Evolutionary conservation across 2,329 filamentous ascomycete genomes (phyloP).

Genomic region (Fusarium verticillioides): DNA sequence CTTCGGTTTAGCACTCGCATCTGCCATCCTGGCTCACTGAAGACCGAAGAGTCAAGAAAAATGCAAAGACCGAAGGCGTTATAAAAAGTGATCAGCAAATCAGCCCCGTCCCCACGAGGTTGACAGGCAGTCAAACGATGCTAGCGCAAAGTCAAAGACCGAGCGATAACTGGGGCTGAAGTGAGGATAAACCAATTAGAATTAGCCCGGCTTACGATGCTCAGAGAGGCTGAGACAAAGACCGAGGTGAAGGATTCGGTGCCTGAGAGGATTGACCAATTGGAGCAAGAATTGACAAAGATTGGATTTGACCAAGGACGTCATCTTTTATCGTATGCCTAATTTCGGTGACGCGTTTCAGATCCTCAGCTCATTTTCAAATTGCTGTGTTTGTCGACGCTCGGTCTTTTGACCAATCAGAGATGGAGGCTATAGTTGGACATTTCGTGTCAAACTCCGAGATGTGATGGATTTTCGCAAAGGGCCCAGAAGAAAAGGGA

Average conservation of each 20-base stretch:
- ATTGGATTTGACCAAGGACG: background rate
- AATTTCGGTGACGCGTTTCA: background rate
- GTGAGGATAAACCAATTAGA: rapidly evolving
- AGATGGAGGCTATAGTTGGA: background rate
- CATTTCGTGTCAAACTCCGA: background rate
- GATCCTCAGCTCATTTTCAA: background rate
- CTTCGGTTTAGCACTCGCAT: background rate
- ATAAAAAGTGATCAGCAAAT: background rate
- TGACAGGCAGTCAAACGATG: background rate
- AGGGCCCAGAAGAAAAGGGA: too few relatives aligned
- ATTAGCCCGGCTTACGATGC: background rate
- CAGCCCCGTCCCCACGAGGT: background rate
- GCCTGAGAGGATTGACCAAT: background rate
- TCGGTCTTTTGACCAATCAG: background rate
- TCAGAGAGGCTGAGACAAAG: background rate
- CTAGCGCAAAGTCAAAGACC: conserved; percentile 15
- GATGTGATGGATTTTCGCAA: background rate
- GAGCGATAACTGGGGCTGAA: background rate
- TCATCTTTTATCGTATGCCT: background rate
- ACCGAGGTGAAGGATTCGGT: conserved; percentile 11
- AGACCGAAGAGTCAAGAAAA: conserved; percentile 6
- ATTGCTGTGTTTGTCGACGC: background rate
- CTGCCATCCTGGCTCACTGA: background rate
- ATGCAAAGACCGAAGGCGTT: conserved; percentile 18
- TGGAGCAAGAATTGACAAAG: too few relatives aligned